Base-by-base conservation (phyloP, 805 yeast species). In the Cyberlindnera maclurae region DNA sequence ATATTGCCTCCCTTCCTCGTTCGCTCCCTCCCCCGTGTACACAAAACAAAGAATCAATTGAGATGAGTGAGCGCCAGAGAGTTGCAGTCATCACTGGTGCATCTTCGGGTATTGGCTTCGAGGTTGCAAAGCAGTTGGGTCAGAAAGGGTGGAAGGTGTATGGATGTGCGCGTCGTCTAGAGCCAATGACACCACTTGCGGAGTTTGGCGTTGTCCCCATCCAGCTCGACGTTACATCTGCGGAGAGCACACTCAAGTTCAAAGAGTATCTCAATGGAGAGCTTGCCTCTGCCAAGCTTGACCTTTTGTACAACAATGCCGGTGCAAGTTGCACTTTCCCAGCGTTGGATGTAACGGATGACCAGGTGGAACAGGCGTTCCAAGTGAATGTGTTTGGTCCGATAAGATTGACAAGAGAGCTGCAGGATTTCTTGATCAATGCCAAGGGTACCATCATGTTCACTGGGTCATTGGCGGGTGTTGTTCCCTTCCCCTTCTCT, bases 291-390 rank as follows among this genome's bases (percentile, higher is more conserved):
- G 72, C 71, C 2, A 65, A 67, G 36, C 55, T 82, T 40, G 86
- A 82, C 49, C 48, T 79, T 9, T 58, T 83, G 38, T 82, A 68
- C 62, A 83, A 84, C 58, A 84, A 83, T 56, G 94, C 94, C 1
- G 89, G 89, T 13, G 79, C 73, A 48, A 70, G 86, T 15, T 83
- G 89, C 50, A 73, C 84, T 0, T 67, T 77, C 37, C 85, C 93
- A 1, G 85, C 83, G 0, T 45, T 72, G 34, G 93, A 82, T 58
- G 82, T 77, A 3, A 60, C 70, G 3, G 78, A 81, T 53, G 79
- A 68, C 11, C 67, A 59, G 26, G 49, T 77, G 22, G 62, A 58
- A 27, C 69, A 69, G 45, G 72, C 78, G 40, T 76, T 74, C 53
- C 69, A 73, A 36, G 85, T 80, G 15, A 84, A 84, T 52, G 83